phyloP scores from a whole-genome alignment of 306 rosid genomes.

The Gastrolobium villosum region DNA sequence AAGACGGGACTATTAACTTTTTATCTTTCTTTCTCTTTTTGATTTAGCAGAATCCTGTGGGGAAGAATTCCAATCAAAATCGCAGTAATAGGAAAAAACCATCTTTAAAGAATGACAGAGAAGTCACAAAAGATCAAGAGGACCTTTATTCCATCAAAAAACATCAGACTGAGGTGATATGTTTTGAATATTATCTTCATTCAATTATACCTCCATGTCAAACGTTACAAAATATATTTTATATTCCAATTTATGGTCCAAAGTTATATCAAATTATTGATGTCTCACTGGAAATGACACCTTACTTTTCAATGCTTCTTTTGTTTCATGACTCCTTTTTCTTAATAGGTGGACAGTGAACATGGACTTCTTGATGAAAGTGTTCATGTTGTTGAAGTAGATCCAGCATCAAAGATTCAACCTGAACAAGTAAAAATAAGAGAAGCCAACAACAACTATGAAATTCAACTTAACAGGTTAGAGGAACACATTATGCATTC shows the following conservation, averaged over 20 bases:
- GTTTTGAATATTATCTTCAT: constrained; percentile 41
- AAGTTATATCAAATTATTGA: constrained; percentile 27
- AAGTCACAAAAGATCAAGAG: constrained; percentile 61
- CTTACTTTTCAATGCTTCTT: constrained; percentile 37
- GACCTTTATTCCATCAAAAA: constrained; percentile 50
- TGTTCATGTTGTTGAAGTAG: constrained; percentile 59
- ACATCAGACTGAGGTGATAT: constrained; percentile 70
- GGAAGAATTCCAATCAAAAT: constrained; percentile 62
- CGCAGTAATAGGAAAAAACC: constrained; percentile 66
- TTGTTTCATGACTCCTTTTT: constrained; percentile 42
- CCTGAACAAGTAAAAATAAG: constrained; percentile 66
- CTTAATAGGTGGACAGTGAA: constrained; percentile 69
- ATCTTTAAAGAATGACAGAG: constrained; percentile 61
- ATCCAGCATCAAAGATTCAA: constrained; percentile 62
- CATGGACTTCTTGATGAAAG: constrained; percentile 63
- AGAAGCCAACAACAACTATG: constrained; percentile 69
- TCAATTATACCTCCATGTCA: constrained; percentile 43
- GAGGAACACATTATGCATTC: constrained; percentile 40
- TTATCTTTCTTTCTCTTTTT: constrained; percentile 38
- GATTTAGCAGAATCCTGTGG: constrained; percentile 63
- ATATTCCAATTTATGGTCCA: not conserved
- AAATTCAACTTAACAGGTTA: constrained; percentile 73
- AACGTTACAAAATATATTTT: constrained; percentile 14
- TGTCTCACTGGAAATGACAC: constrained; percentile 24
- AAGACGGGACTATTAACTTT: constrained; percentile 37